Evolutionary conservation across 257 asterid genomes (phyloP).

Genomic region (Thymus quinquecostatus): DNA sequence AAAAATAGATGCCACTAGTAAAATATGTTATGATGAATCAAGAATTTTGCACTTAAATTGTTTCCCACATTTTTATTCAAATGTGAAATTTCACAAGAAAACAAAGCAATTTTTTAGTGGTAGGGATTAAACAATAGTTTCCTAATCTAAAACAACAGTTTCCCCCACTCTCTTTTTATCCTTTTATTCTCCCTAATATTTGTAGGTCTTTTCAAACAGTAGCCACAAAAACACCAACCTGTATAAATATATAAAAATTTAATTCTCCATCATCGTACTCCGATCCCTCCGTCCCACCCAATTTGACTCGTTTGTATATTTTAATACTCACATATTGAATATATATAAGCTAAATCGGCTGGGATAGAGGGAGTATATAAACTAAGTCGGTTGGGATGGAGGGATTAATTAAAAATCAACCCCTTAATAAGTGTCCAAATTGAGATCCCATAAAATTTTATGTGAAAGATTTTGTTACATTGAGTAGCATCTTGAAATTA

Average conservation of each 20-base stretch:
- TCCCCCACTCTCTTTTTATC: slow-evolving; percentile 27
- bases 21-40: neutral
- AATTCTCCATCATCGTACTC: no score
- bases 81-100: neutral
- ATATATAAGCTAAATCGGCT: no score
- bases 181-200: neutral
- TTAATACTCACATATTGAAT: no score
- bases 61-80: neutral
- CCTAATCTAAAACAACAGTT: slow-evolving; percentile 32
- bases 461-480: slow-evolving; percentile 16
- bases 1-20: neutral
- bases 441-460: neutral
- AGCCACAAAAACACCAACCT: neutral
- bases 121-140: slow-evolving; percentile 29
- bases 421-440: neutral
- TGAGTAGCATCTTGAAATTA: slow-evolving; percentile 37
- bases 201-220: slow-evolving; percentile 16
- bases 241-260: neutral
- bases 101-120: slow-evolving; percentile 21
- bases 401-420: neutral
- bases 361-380: no score
- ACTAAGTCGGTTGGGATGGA: neutral
- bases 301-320: no score
- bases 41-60: neutral
- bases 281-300: no score